A percentile compares a stretch with the other conserved stretches of the same genome.
Evolutionary conservation across 371 early-diverging fungal species (phyloP).

Genomic region (Actinomortierella ambigua): DNA sequence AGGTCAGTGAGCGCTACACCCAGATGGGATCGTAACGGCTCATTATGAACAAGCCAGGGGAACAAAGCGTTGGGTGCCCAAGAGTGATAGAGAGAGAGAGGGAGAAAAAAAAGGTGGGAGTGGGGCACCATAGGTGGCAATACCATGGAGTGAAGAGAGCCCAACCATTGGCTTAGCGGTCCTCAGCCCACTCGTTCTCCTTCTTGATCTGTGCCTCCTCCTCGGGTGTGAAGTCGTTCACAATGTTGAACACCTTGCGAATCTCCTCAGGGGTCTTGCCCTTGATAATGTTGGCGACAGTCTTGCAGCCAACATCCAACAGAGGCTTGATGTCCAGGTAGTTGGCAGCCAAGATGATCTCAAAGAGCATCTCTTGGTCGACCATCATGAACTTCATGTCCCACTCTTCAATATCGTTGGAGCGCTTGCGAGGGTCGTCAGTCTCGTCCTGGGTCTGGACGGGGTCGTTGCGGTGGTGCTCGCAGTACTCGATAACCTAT

Average conservation of each 20-base stretch:
- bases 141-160: no score
- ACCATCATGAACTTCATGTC: conserved; percentile 82
- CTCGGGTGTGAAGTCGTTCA: conserved; percentile 96
- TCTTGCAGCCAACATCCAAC: conserved; percentile 95
- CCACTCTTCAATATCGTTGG: conserved; percentile 81
- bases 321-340: conserved; percentile 96
- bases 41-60: no score
- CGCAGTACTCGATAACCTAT: conserved; percentile 83
- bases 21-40: no score
- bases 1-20: no score
- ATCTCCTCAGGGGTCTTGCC: conserved; percentile 94
- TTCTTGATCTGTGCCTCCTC: conserved; percentile 89
- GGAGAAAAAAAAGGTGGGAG: no score
- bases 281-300: conserved; percentile 98
- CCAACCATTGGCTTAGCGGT: conserved; percentile 57
- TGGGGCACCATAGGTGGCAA: no score
- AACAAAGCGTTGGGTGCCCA: no score
- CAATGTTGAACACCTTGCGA: conserved; percentile 92
- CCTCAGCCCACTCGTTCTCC: conserved; percentile 93
- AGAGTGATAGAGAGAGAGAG: no score
- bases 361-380: conserved; percentile 79
- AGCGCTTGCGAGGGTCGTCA: conserved; percentile 63
- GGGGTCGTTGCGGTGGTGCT: conserved; percentile 78
- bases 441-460: conserved; percentile 57
- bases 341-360: conserved; percentile 89